Percentiles rank a stretch among this genome's conserved stretches.
phyloP scores from a whole-genome alignment of 139 green algal species.

The Dunaliella sp. region DNA sequence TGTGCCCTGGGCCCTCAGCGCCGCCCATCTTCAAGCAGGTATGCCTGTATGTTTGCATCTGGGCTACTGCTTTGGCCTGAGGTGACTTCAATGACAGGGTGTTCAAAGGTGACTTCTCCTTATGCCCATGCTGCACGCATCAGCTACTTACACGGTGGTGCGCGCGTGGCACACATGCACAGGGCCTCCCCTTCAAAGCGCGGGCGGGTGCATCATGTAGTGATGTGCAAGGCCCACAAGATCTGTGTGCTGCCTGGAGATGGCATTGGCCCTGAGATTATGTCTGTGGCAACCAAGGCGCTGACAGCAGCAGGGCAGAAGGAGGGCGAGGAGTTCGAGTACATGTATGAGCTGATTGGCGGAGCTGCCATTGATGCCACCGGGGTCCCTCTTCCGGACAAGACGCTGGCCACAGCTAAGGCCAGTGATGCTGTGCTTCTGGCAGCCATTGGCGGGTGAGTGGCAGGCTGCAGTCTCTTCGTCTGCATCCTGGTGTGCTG shows the following conservation, averaged over 20 bases:
- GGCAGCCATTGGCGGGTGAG: conserved; percentile 84
- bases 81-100: too few relatives aligned
- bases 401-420: conserved; percentile 85
- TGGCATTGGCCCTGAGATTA: conserved; percentile 98
- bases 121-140: too few relatives aligned
- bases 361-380: conserved; percentile 93
- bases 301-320: conserved; percentile 68
- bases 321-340: conserved; percentile 79
- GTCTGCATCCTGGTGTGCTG: neutral
- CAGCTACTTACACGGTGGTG: too few relatives aligned
- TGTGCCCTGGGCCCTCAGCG: neutral
- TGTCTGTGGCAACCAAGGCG: conserved; percentile 72
- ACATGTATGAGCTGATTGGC: conserved; percentile 83
- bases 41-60: too few relatives aligned
- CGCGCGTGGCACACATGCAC: too few relatives aligned
- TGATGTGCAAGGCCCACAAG: conserved; percentile 52
- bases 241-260: conserved; percentile 91
- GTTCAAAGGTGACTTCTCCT: too few relatives aligned
- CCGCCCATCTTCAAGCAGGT: neutral
- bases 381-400: conserved; percentile 80
- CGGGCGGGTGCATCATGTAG: neutral
- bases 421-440: conserved; percentile 89
- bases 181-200: neutral
- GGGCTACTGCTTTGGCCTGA: too few relatives aligned
- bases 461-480: neutral